phyloP scores from a whole-genome alignment of 129 eudicot species.

The Dittrichia graveolens region DNA sequence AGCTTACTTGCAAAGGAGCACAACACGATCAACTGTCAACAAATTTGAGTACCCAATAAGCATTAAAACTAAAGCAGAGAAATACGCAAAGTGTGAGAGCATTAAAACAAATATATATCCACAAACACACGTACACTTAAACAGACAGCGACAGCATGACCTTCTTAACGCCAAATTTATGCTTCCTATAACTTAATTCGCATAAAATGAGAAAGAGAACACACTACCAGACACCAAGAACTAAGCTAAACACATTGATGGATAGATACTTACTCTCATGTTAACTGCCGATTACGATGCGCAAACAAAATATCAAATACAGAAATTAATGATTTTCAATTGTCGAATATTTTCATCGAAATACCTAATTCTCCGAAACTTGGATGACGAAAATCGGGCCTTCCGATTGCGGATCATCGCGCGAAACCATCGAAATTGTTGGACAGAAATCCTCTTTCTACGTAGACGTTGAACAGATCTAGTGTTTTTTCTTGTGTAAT shows the following conservation, averaged over 20 bases:
- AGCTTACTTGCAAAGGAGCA: conserved; percentile 14
- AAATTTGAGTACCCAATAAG: neutral
- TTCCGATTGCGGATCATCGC: conserved; percentile 45
- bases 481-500: neutral
- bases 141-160: conserved; percentile 10
- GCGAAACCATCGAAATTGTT: conserved; percentile 29
- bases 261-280: conserved; percentile 12
- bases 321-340: neutral
- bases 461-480: conserved; percentile 24
- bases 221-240: neutral
- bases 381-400: conserved; percentile 24
- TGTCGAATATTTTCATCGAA: conserved; percentile 1
- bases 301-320: conserved; percentile 21
- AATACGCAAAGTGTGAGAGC: no score
- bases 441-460: conserved; percentile 4
- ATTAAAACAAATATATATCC: no score
- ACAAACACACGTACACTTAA: neutral
- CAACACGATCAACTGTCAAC: conserved; percentile 3
- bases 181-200: neutral
- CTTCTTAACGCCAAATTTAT: neutral
- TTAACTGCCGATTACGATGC: neutral
- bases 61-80: no score
- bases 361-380: conserved; percentile 39
- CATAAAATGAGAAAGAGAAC: conserved; percentile 6
- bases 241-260: conserved; percentile 10